Evolutionary conservation across 257 asterid species (phyloP), one percentile per base, ranked within the genome.

Genomic region (Solanum piurae): DNA sequence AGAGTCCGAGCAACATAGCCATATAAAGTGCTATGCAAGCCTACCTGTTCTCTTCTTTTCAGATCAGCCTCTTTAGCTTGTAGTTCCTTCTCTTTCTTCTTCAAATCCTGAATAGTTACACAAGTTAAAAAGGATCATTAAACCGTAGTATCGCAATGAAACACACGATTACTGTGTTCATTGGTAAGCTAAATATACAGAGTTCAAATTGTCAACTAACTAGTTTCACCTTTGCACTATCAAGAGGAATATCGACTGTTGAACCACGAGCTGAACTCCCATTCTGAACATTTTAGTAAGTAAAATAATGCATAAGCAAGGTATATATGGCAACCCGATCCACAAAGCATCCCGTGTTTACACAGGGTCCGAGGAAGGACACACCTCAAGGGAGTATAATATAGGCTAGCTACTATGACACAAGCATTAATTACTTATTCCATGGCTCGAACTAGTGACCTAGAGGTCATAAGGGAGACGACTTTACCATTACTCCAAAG

Each of bases 1-100:
- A 72, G 27, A 72, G 25, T 33, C 44, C 4, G 2, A 72, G 79
- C 25, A 72, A 18, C 44, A 72, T 8, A 33, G 44, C 7, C 18
- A 29, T 9, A 9, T 46, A 80, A 49, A 29, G 68, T 46, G 68
- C 18, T 9, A 80, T 1, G 58, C 40, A 49, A 68, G 60, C 60
- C 68, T 89, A 94, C 99, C 96, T 94, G 95, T 89, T 96, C 99
- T 93, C 93, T 93, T 89, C 72, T 94, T 91, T 86, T 95, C 89
- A 96, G 90, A 72, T 95, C 99, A 86, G 96, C 96, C 92, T 96
- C 98, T 93, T 87, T 93, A 89, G 95, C 96, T 89, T 93, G 93
- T 84, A 96, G 98, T 87, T 96, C 99, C 88, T 91, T 91, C 90
- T 96, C 99, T 86, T 74, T 92, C 88, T 77, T 93, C 86, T 91